Conservation (phyloP, 192 early-diverging fungal species). For the Funneliformis mosseae region DNA sequence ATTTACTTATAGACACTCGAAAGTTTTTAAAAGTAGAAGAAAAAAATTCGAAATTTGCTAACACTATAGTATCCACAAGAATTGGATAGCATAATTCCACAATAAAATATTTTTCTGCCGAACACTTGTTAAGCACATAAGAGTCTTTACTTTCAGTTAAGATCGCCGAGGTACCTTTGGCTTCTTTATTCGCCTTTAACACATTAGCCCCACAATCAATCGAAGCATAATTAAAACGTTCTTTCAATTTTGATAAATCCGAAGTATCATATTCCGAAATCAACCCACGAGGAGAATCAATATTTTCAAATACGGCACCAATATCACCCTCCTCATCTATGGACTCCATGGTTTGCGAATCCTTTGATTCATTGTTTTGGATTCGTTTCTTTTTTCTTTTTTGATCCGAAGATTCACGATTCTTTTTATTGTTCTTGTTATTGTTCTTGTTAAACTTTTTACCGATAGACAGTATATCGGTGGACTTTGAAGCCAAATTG, state of each 20-base stretch:
- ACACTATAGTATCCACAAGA: conserved; percentile 81
- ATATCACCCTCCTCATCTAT: conserved; percentile 3
- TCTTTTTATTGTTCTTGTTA: not conserved
- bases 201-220: conserved; percentile 92
- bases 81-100: conserved; percentile 95
- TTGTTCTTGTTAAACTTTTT: not conserved
- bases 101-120: conserved; percentile 80
- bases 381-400: not conserved
- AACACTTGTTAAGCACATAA: conserved; percentile 95
- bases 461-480: not conserved
- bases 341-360: not conserved
- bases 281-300: not conserved
- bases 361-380: not conserved
- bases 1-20: conserved; percentile 72
- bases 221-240: conserved; percentile 95
- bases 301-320: conserved; percentile 4
- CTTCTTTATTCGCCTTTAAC: conserved; percentile 80
- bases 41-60: conserved; percentile 98
- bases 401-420: not conserved
- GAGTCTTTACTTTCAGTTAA: conserved; percentile 89
- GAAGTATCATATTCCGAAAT: not conserved
- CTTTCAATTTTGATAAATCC: conserved; percentile 35
- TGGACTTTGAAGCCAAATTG: not conserved
- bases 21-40: conserved; percentile 91
- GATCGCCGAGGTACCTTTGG: conserved; percentile 79